A percentile compares a stretch with the other conserved stretches of the same genome.
Evolutionary conservation across 2,329 filamentous ascomycete species (phyloP).

Genomic region (Botrytis fabae): DNA sequence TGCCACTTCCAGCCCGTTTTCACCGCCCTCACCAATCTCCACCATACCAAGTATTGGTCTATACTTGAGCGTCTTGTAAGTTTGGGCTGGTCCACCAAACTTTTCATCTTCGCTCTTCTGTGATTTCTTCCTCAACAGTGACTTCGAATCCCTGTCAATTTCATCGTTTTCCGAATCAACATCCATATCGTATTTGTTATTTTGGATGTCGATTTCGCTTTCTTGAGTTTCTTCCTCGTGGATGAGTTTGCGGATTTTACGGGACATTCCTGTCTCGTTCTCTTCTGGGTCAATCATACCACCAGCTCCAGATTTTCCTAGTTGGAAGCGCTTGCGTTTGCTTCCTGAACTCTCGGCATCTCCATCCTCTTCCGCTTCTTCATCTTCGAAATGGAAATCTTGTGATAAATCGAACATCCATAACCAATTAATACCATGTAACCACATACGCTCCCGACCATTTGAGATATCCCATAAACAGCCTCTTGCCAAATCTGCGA

Average conservation of each 20-base stretch:
- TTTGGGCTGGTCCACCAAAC: slow-evolving; percentile 21
- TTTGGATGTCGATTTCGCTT: slow-evolving; percentile 31
- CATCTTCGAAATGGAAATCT: slow-evolving; percentile 48
- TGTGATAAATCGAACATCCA: slow-evolving; percentile 86
- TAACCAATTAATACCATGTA: slow-evolving; percentile 83
- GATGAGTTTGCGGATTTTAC: slow-evolving; percentile 42
- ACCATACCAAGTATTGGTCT: slow-evolving; percentile 81
- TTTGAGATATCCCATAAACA: slow-evolving; percentile 74
- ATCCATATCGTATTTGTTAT: slow-evolving; percentile 6
- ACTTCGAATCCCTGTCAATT: slow-evolving; percentile 1
- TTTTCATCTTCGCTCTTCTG: slow-evolving; percentile 36
- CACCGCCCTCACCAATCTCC: slow-evolving; percentile 43
- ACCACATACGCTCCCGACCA: slow-evolving; percentile 68
- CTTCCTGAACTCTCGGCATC: slow-evolving; percentile 22
- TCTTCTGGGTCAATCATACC: slow-evolving; percentile 45
- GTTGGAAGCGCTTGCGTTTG: slow-evolving; percentile 19
- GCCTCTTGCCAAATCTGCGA: slow-evolving; percentile 80
- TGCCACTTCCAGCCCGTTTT: slow-evolving; percentile 69
- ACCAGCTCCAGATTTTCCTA: slow-evolving; percentile 53
- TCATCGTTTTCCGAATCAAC: slow-evolving; percentile 18
- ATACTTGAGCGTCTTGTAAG: slow-evolving; percentile 90
- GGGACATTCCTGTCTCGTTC: slow-evolving; percentile 40
- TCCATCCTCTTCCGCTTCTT: slow-evolving; percentile 30
- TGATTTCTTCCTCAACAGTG: slow-evolving; percentile 31
- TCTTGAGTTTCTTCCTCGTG: slow-evolving; percentile 46